Evolutionary conservation across 805 yeast genomes (phyloP), one percentile per base, ranked within the genome.

Genomic region (Priceomyces haplophilus): DNA sequence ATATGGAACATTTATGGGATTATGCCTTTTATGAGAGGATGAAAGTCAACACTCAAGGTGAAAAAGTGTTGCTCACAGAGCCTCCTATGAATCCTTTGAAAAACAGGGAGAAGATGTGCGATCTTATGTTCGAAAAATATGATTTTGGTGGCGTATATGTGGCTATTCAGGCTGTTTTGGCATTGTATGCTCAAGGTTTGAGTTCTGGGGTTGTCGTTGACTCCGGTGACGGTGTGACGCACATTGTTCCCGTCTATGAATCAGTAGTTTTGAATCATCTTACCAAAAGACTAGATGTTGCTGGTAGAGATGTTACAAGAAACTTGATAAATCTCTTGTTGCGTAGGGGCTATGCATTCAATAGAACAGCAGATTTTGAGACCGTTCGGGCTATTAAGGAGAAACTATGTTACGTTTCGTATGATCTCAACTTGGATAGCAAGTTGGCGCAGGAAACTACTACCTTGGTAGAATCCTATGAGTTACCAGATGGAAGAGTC

Each of bases 201-300:
- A 84, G 95, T 19, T 86, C 96, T 0, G 99, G 99, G 55, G 98
- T 93, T 15, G 99, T 93, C 45, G 98, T 93, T 17, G 99, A 93
- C 65, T 88, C 97, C 3, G 99, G 99, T 59, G 98, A 90, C 63
- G 98, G 98, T 68, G 99, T 91, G 37, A 93, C 99, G 3, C 99
- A 93, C 62, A 85, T 93, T 65, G 97, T 93, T 34, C 99, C 99
- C 17, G 99, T 93, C 31, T 93, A 93, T 64, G 98, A 93, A 68
- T 84, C 95, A 4, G 96, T 88, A 34, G 99, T 93, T n/a, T 78
- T 93, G 61, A 91, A 88, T 64, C 98, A 93, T 65, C 75, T 88
- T 56, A 91, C 97, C 15, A 80, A 84, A 58, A 82, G 99, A 62
- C 73, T 93, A 55, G 97, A 93, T 64, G 96, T 93, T 47, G 99